A percentile compares a stretch with the other conserved stretches of the same genome.
These are phyloP conservation scores for Stemphylium beticola DNA, from an alignment of 2,329 filamentous ascomycete species.

Conservation along the genomic window DNA sequence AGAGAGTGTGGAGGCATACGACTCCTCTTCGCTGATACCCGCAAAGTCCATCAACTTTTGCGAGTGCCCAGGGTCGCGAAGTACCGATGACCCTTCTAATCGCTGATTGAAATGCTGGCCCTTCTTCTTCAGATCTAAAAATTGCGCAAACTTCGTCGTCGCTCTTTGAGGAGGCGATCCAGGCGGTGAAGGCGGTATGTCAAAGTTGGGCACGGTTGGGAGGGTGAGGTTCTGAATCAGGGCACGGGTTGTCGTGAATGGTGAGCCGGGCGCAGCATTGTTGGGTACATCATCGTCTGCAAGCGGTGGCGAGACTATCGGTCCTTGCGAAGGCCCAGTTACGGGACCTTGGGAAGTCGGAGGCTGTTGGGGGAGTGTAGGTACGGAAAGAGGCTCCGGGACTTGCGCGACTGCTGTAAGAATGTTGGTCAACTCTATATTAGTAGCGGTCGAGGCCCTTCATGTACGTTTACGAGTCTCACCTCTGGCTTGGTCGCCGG, in stretches of 20 bases:
- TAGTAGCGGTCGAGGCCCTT: slow-evolving; percentile 56
- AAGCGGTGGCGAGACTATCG: slow-evolving; percentile 29
- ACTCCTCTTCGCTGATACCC: slow-evolving; percentile 60
- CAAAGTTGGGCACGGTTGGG: slow-evolving; percentile 72
- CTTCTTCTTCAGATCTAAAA: slow-evolving; percentile 77
- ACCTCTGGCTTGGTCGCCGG: slow-evolving; percentile 46
- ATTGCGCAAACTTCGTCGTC: slow-evolving; percentile 73
- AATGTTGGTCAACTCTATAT: slow-evolving; percentile 45
- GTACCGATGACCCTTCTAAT: slow-evolving; percentile 68
- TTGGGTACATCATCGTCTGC: slow-evolving; percentile 20
- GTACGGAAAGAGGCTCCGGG: slow-evolving; percentile 12
- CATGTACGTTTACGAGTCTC: slow-evolving; percentile 36
- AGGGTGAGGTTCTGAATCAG: slow-evolving; percentile 75
- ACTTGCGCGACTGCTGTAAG: slow-evolving; percentile 22
- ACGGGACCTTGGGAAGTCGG: slow-evolving; percentile 16
- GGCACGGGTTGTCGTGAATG: slow-evolving; percentile 70
- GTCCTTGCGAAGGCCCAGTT: slow-evolving; percentile 38
- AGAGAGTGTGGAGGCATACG: slow-evolving; percentile 68
- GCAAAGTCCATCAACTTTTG: slow-evolving; percentile 77
- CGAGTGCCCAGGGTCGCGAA: slow-evolving; percentile 74
- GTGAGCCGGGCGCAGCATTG: slow-evolving; percentile 57
- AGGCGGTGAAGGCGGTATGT: slow-evolving; percentile 76
- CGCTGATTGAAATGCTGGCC: slow-evolving; percentile 80
- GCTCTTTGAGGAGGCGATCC: slow-evolving; percentile 56
- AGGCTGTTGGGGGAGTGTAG: slow-evolving; percentile 15